Conservation (phyloP, 495 filamentous ascomycete species). For the Schizothecium vesticola region DNA sequence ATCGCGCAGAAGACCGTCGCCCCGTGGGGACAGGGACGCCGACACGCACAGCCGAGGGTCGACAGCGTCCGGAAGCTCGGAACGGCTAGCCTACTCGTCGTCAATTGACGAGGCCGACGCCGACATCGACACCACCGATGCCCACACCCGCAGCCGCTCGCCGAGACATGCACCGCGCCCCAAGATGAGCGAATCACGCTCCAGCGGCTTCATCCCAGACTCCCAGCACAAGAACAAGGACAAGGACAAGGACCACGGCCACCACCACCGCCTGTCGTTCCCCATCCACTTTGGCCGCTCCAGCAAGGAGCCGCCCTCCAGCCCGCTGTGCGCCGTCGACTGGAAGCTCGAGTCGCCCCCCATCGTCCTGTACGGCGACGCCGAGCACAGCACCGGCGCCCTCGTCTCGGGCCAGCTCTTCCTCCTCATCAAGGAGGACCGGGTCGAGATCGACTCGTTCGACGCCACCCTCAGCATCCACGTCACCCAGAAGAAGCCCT, state of each 20-base stretch:
- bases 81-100: slow-evolving; percentile 31
- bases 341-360: slow-evolving; percentile 88
- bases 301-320: slow-evolving; percentile 37
- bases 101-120: slow-evolving; percentile 30
- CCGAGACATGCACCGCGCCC: slow-evolving; percentile 4
- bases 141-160: slow-evolving; percentile 11
- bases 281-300: slow-evolving; percentile 44
- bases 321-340: slow-evolving; percentile 53
- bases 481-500: slow-evolving; percentile 71
- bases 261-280: slow-evolving; percentile 45
- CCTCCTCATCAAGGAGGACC: slow-evolving; percentile 59
- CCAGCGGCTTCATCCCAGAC: slow-evolving; percentile 24
- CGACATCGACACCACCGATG: slow-evolving; percentile 10
- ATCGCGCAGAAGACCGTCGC: slow-evolving; percentile 19
- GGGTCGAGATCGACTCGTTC: slow-evolving; percentile 62
- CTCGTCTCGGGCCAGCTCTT: slow-evolving; percentile 81
- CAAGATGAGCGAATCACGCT: slow-evolving; percentile 29
- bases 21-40: not conserved
- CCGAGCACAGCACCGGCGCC: slow-evolving; percentile 74
- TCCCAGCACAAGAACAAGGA: slow-evolving; percentile 5
- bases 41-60: slow-evolving; percentile 8
- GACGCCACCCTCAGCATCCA: slow-evolving; percentile 62
- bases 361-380: slow-evolving; percentile 71
- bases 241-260: slow-evolving; percentile 3
- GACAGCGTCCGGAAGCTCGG: slow-evolving; percentile 16